phyloP scores from a whole-genome alignment of 768 basidiomycete species.

The Termitomyces sp. region DNA sequence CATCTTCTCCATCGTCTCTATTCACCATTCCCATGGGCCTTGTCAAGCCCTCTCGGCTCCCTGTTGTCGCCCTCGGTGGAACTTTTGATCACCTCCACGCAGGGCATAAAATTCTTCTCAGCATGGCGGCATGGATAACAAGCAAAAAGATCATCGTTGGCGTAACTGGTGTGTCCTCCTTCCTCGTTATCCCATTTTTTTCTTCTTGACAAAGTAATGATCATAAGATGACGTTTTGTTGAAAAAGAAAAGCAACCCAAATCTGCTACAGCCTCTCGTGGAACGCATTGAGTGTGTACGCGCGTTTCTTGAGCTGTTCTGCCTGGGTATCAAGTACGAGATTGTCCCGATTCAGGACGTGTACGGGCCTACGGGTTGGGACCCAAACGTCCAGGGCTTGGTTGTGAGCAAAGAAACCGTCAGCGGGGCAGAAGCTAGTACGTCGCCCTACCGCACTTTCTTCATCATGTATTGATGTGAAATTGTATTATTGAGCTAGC shows the following conservation, averaged over 20 bases:
- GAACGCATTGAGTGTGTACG: constrained; percentile 53
- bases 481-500: too few relatives aligned
- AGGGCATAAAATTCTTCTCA: constrained; percentile 94
- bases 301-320: too few relatives aligned
- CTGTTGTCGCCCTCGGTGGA: constrained; percentile 85
- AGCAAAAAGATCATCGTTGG: constrained; percentile 81
- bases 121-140: constrained; percentile 86
- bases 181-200: constrained; percentile 4
- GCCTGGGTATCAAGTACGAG: constrained; percentile 59
- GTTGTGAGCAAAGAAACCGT: constrained; percentile 90
- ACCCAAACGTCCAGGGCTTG: constrained; percentile 81
- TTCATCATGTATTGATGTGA: background rate
- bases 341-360: constrained; percentile 78
- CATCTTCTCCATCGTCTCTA: constrained; percentile 2
- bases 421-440: constrained; percentile 68
- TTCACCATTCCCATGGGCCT: background rate
- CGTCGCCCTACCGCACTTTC: constrained; percentile 20
- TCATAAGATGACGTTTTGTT: constrained; percentile 65
- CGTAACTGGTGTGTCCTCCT: constrained; percentile 60
- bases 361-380: constrained; percentile 86
- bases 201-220: background rate
- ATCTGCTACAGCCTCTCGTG: constrained; percentile 58
- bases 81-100: constrained; percentile 98
- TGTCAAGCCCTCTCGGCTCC: constrained; percentile 28
- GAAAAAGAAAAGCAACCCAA: constrained; percentile 60